These are phyloP conservation scores for Colletotrichum eremochloae DNA, from an alignment of 2,329 filamentous ascomycete genomes.

Conservation along the genomic window DNA sequence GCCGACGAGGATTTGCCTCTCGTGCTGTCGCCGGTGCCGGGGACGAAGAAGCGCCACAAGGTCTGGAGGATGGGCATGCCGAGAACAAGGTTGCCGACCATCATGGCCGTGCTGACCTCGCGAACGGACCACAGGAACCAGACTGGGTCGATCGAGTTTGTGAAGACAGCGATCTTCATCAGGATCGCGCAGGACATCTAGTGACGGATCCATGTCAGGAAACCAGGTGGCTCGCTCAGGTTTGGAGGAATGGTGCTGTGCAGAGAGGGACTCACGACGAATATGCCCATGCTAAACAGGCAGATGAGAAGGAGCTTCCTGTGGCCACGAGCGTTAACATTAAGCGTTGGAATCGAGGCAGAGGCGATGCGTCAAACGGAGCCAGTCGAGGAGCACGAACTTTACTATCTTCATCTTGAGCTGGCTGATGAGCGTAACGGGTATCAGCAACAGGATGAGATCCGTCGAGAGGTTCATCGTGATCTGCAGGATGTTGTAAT, in stretches of 20 bases:
- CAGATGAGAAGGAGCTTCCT: slow-evolving; percentile 36
- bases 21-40: background rate
- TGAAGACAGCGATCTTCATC: slow-evolving; percentile 30
- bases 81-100: slow-evolving; percentile 38
- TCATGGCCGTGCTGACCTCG: slow-evolving; percentile 37
- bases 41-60: slow-evolving; percentile 28
- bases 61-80: slow-evolving; percentile 27
- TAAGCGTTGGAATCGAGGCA: background rate
- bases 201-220: background rate
- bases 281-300: slow-evolving; percentile 34
- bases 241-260: rapidly evolving
- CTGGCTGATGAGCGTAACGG: slow-evolving; percentile 28
- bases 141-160: slow-evolving; percentile 13
- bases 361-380: too few species aligned
- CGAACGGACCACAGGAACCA: slow-evolving; percentile 41
- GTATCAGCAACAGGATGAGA: slow-evolving; percentile 28
- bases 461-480: slow-evolving; percentile 40
- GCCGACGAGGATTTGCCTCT: background rate
- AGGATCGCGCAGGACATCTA: slow-evolving; percentile 37
- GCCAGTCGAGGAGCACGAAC: background rate
- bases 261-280: slow-evolving; percentile 20
- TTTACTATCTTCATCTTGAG: slow-evolving; percentile 33
- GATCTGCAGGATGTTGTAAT: slow-evolving; percentile 37
- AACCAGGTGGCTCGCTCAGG: background rate
- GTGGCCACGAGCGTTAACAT: background rate